Base-by-base conservation (phyloP, 2,329 filamentous ascomycete genomes). In the Arthrobotrys pseudoclavata region DNA sequence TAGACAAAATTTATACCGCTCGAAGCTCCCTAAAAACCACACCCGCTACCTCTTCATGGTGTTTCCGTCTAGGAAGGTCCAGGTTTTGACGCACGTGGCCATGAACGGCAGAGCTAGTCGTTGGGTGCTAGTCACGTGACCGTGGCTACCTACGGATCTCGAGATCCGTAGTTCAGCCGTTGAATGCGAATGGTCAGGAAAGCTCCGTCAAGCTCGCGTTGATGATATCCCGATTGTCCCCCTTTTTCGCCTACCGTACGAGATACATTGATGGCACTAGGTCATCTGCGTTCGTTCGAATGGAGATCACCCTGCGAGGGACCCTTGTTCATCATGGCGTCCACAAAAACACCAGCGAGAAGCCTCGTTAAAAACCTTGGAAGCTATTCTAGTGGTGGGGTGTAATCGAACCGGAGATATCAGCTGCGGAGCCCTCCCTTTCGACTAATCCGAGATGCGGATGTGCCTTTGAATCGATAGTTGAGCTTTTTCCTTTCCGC, bases 271-370 rank as follows among this genome's bases (percentile, higher is more conserved):
- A 40, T 37, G 26, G 40, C 9, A 10, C 24, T 2, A 52, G 29
- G 61, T 52, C 18, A 52, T 66, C 61, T 29, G 61, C 24, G 48
- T 22, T 42, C 15, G 50, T 31, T 64, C 34, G 61, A 50, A 66
- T 50, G 34, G 37, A 47, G 57, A 45, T 47, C 37, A 62, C 37
- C 20, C 37, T 18, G 13, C 18, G 24, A 61, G 37, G 31, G 57
- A 47, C 37, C 37, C 57, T 62, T 62, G 57, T 62, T 60, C 55
- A 24, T 13, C 34, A 47, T 64, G 61, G 61, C 61, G 45, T 53
- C 62, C 29, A 66, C 45, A 52, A 50, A 24, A 34, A 37, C 29
- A 37, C 53, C 62, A 29, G 52, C 26, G 18, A 20, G 24, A 24
- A 53, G 50, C 18, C 52, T 57, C 52, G 52, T 57, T 57, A 37